Conservation (phyloP, 208 protist genomes). For the Acanthamoeba castellanii region DNA sequence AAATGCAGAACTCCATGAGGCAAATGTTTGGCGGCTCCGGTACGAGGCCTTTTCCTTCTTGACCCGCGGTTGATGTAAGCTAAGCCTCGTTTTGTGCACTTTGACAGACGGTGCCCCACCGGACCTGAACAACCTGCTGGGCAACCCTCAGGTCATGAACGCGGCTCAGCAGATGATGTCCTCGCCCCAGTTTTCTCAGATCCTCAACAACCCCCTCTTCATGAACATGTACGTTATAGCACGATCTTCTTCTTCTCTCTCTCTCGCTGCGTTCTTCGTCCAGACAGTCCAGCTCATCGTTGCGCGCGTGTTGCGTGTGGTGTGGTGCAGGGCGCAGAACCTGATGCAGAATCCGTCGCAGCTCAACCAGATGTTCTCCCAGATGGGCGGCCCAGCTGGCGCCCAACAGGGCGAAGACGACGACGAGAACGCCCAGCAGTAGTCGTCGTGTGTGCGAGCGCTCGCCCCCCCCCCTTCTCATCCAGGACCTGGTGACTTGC, state of each 20-base stretch:
- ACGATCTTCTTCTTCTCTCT: not conserved
- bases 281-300: no score
- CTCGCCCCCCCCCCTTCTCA: no score
- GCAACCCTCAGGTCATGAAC: constrained; percentile 40
- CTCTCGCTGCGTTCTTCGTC: no score
- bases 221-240: constrained; percentile 61
- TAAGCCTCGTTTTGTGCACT: no score
- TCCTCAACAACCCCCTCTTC: constrained; percentile 57
- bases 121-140: not conserved
- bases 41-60: no score
- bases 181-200: constrained; percentile 27
- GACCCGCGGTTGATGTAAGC: no score
- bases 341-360: constrained; percentile 34
- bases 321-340: constrained; percentile 14
- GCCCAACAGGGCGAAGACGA: not conserved
- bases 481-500: no score
- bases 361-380: constrained; percentile 40
- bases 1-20: constrained; percentile 28
- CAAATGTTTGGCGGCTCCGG: constrained; percentile 39
- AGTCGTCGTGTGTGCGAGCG: no score
- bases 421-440: not conserved
- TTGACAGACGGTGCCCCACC: not conserved
- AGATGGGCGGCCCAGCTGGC: constrained; percentile 21
- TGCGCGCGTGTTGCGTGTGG: not conserved
- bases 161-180: constrained; percentile 45